Evolutionary conservation across 768 basidiomycete genomes (phyloP).

Genomic region (Fibroporia radiculosa): DNA sequence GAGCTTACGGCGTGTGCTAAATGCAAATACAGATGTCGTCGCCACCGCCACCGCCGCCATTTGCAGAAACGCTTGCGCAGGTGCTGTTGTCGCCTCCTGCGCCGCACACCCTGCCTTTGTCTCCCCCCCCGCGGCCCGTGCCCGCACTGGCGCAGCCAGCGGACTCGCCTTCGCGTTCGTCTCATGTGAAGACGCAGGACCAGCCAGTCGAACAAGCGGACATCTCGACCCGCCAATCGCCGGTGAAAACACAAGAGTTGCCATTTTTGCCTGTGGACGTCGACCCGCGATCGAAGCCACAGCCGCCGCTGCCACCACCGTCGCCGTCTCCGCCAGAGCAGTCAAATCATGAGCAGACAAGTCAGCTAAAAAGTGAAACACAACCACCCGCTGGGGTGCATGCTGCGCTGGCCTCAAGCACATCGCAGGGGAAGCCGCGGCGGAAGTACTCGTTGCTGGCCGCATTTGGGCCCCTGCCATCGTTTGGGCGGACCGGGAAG

Average conservation of each 20-base stretch:
- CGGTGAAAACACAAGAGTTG: background rate
- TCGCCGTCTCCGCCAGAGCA: background rate
- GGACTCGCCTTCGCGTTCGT: too few relatives aligned
- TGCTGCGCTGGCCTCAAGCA: background rate
- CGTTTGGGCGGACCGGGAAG: background rate
- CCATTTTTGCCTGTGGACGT: background rate
- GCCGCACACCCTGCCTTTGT: too few relatives aligned
- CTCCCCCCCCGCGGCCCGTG: too few relatives aligned
- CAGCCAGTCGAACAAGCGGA: background rate
- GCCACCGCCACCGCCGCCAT: too few relatives aligned
- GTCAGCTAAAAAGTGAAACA: background rate
- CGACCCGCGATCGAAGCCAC: background rate
- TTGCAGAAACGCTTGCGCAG: too few relatives aligned
- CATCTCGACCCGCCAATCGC: background rate
- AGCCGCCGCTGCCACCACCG: background rate
- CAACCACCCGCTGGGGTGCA: background rate
- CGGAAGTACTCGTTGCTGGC: constrained; percentile 20
- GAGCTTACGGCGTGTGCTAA: too few relatives aligned
- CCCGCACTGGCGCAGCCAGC: too few relatives aligned
- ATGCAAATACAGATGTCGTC: too few relatives aligned
- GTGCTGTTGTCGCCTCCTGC: too few relatives aligned
- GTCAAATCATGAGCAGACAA: background rate
- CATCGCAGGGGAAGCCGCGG: constrained; percentile 5
- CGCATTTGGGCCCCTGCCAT: constrained; percentile 17
- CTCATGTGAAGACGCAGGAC: background rate